These are phyloP conservation scores for Xylaria sp. DNA, from an alignment of 2,329 filamentous ascomycete species.

Conservation along the genomic window DNA sequence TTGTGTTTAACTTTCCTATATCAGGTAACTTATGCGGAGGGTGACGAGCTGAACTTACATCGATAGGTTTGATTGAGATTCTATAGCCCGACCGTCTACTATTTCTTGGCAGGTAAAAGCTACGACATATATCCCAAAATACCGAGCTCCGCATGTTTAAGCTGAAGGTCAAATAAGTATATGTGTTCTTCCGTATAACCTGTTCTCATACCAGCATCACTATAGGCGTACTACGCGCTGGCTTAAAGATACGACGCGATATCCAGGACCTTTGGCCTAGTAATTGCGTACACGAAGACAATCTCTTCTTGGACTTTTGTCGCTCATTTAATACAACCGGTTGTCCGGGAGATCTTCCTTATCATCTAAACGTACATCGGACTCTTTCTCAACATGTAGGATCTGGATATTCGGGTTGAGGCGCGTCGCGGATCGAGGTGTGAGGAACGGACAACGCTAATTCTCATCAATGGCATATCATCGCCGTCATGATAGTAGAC, in stretches of 20 bases:
- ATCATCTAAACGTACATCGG: slow-evolving; percentile 25
- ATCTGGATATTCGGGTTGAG: slow-evolving; percentile 23
- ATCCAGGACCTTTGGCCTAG: slow-evolving; percentile 28
- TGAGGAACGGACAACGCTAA: slow-evolving; percentile 27
- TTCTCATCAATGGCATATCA: slow-evolving; percentile 21
- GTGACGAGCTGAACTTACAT: too few species aligned
- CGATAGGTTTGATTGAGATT: too few species aligned
- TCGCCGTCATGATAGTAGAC: slow-evolving; percentile 19
- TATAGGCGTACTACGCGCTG: slow-evolving; percentile 28
- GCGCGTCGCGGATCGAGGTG: slow-evolving; percentile 20
- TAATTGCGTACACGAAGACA: slow-evolving; percentile 31
- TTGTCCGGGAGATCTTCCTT: slow-evolving; percentile 18
- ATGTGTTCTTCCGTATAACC: slow-evolving; percentile 31
- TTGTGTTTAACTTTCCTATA: too few species aligned
- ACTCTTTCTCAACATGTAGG: slow-evolving; percentile 28
- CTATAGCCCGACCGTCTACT: too few species aligned
- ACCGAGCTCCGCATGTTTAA: too few species aligned
- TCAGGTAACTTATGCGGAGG: too few species aligned
- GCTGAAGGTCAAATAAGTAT: slow-evolving; percentile 20
- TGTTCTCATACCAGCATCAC: slow-evolving; percentile 31
- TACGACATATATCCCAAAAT: too few species aligned
- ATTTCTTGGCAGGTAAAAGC: too few species aligned
- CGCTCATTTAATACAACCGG: slow-evolving; percentile 29
- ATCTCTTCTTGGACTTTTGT: slow-evolving; percentile 26
- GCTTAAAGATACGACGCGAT: slow-evolving; percentile 28